These are phyloP conservation scores for Termitomyces sp. DNA, from an alignment of 768 basidiomycete species.

Conservation along the genomic window DNA sequence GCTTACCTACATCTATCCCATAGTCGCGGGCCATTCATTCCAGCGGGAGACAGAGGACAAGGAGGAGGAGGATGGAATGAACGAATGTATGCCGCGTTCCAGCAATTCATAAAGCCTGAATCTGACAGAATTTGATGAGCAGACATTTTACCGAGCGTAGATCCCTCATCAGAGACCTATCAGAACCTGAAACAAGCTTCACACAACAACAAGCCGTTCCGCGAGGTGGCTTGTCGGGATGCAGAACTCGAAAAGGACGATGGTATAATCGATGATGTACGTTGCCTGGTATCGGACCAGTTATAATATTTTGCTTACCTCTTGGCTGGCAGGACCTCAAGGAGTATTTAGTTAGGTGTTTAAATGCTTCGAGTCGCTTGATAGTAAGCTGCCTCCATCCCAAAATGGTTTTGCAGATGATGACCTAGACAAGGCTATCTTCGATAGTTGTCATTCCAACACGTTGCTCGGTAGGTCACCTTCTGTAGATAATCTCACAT, in stretches of 20 bases:
- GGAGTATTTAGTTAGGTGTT: background rate
- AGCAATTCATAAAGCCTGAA: background rate
- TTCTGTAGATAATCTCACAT: background rate
- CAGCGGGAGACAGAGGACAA: background rate
- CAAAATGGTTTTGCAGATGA: background rate
- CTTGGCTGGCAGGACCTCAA: background rate
- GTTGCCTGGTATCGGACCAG: background rate
- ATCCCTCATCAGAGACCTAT: background rate
- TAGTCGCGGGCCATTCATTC: background rate
- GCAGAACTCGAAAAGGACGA: background rate
- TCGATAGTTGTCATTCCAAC: background rate
- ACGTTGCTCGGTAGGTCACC: background rate
- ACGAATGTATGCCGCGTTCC: background rate
- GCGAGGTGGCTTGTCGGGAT: background rate
- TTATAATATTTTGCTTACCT: background rate
- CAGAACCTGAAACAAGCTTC: background rate
- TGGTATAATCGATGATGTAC: background rate
- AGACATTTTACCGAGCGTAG: background rate
- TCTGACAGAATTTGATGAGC: no score
- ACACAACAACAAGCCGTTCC: background rate
- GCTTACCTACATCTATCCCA: background rate
- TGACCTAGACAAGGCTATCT: background rate
- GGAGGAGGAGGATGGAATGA: background rate
- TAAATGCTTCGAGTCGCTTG: background rate
- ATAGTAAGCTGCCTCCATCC: background rate